Percentiles rank a stretch among this genome's conserved stretches.
These are phyloP conservation scores for Ormosia emarginata DNA, from an alignment of 306 rosid genomes.

Conservation along the genomic window DNA sequence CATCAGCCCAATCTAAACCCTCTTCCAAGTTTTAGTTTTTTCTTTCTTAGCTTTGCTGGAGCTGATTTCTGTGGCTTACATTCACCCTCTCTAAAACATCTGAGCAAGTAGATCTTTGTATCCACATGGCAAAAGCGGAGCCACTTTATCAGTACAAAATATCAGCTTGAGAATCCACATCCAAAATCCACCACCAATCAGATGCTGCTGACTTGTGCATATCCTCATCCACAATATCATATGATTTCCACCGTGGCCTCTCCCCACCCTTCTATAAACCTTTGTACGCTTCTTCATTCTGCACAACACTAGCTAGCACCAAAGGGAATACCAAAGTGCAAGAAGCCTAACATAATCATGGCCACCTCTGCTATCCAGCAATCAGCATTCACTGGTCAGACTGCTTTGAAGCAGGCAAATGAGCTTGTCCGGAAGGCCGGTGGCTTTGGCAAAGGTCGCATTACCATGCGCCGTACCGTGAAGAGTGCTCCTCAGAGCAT, in stretches of 20 bases:
- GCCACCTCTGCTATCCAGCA: constrained; percentile 85
- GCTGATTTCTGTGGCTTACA: constrained; percentile 43
- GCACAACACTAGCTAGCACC: neutral
- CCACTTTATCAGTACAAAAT: constrained; percentile 1
- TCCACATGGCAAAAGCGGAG: constrained; percentile 60
- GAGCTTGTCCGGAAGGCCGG: constrained; percentile 77
- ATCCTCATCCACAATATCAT: constrained; percentile 79
- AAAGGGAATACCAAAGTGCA: constrained; percentile 5
- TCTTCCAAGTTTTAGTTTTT: neutral
- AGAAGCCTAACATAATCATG: constrained; percentile 41
- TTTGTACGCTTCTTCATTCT: neutral
- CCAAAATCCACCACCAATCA: constrained; percentile 54
- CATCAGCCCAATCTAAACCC: neutral
- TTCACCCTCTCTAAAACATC: no score
- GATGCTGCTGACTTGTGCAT: constrained; percentile 63
- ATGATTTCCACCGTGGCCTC: constrained; percentile 29
- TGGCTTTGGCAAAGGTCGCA: constrained; percentile 53
- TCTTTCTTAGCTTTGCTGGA: neutral
- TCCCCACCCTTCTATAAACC: constrained; percentile 13
- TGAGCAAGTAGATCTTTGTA: constrained; percentile 24
- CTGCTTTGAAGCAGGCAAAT: constrained; percentile 71
- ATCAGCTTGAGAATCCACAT: constrained; percentile 61
- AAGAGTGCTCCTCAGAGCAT: constrained; percentile 89
- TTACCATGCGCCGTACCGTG: constrained; percentile 81
- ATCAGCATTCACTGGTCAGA: constrained; percentile 81